Conservation (phyloP, 2,329 filamentous ascomycete genomes). For the Alternaria novae-zelandiae region DNA sequence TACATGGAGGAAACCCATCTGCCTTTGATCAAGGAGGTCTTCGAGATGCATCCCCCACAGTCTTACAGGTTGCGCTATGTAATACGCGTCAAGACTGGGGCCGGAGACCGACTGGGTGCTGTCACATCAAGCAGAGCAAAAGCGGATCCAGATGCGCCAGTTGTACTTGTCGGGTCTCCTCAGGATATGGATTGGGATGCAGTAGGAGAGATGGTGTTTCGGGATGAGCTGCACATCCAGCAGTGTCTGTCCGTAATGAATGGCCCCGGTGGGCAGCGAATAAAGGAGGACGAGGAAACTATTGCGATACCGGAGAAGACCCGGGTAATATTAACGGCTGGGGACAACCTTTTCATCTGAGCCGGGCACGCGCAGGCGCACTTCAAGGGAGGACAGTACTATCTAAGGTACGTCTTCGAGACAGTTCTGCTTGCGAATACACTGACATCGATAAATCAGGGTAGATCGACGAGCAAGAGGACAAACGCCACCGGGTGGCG, state of each 20-base stretch:
- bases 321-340: constrained; percentile 20
- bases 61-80: constrained; percentile 18
- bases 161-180: constrained; percentile 27
- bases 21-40: constrained; percentile 24
- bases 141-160: constrained; percentile 20
- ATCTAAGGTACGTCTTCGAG: background rate
- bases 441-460: background rate
- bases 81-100: constrained; percentile 21
- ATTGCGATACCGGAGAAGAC: constrained; percentile 22
- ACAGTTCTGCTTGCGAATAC: background rate
- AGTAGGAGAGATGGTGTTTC: constrained; percentile 26
- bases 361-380: background rate
- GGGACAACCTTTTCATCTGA: background rate
- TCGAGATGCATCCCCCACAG: constrained; percentile 14
- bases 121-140: constrained; percentile 15
- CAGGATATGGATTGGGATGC: constrained; percentile 27
- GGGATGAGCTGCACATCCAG: constrained; percentile 33
- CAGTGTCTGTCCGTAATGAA: constrained; percentile 27
- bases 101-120: constrained; percentile 26
- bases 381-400: background rate
- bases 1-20: constrained; percentile 25
- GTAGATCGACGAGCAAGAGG: background rate
- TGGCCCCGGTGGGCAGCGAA: constrained; percentile 15
- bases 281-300: constrained; percentile 30
- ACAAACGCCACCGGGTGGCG: constrained; percentile 24